phyloP scores from a whole-genome alignment of 2,329 filamentous ascomycete species.

The Podosphaera fusca region DNA sequence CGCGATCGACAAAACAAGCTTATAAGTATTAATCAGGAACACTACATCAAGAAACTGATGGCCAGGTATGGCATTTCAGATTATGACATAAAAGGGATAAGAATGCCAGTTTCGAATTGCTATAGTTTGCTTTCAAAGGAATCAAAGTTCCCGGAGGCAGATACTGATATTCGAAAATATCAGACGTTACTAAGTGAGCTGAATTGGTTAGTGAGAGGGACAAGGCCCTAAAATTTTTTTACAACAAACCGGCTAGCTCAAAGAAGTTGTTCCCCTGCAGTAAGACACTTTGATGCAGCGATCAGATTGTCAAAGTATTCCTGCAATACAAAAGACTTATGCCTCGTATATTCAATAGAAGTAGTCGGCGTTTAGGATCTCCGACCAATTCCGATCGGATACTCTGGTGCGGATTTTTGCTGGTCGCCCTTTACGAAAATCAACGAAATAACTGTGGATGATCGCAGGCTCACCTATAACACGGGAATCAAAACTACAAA shows the following conservation, averaged over 20 bases:
- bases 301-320: neutral
- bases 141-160: neutral
- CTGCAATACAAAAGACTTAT: neutral
- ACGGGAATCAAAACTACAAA: too few species aligned
- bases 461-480: neutral
- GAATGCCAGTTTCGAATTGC: neutral
- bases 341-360: neutral
- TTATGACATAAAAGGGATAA: neutral
- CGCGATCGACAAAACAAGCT: neutral
- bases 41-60: neutral
- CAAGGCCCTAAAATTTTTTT: neutral
- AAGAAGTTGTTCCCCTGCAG: neutral
- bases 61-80: neutral
- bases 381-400: neutral
- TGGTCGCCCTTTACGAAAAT: neutral
- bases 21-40: neutral
- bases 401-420: neutral
- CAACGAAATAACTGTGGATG: neutral
- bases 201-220: neutral
- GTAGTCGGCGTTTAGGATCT: neutral
- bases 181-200: neutral
- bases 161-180: neutral
- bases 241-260: neutral
- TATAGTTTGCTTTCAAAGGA: neutral
- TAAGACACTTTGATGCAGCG: neutral